Conservation (phyloP, 345 rosid species). For the Lenwebbia sp. region DNA sequence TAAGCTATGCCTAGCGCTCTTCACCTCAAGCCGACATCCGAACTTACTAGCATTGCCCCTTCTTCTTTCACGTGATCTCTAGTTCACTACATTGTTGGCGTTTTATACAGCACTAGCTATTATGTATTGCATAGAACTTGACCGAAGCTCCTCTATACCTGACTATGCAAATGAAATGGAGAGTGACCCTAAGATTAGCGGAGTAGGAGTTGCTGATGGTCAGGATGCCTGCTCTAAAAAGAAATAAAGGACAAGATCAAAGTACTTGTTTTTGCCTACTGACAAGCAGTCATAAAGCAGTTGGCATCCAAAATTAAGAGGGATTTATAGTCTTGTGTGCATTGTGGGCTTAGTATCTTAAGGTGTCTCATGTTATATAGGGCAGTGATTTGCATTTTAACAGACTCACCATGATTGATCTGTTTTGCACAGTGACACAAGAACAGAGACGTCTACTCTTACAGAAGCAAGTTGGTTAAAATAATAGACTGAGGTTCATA, state of each 20-base stretch:
- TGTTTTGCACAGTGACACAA: neutral
- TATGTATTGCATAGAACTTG: neutral
- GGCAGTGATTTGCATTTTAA: neutral
- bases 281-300: neutral
- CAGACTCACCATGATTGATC: neutral
- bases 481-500: neutral
- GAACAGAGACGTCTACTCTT: neutral
- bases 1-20: neutral
- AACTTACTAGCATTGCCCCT: neutral
- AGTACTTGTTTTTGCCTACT: neutral
- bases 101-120: neutral
- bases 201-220: neutral
- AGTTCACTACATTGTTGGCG: neutral
- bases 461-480: neutral
- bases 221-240: neutral
- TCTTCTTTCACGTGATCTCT: neutral
- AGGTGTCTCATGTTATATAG: neutral
- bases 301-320: neutral
- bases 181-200: neutral
- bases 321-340: neutral
- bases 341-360: neutral
- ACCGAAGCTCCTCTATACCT: neutral
- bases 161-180: neutral
- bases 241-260: neutral
- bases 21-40: neutral